Conservation (phyloP, 73 alveolate genomes). For the Tetrahymena malaccensis region DNA sequence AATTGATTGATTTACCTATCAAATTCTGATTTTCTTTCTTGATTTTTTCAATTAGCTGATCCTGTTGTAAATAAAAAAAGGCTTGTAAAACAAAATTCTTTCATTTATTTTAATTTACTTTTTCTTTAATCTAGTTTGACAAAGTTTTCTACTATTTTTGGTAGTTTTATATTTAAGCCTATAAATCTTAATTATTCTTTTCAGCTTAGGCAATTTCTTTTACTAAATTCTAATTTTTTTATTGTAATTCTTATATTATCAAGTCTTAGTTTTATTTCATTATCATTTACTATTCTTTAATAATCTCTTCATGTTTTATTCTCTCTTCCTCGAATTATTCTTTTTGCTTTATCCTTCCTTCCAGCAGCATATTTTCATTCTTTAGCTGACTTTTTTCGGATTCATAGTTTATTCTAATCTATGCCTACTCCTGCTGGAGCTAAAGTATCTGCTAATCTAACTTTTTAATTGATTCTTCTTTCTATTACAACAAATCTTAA, state of each 20-base stretch:
- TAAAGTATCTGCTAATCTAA: not conserved
- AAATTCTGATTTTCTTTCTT: not conserved
- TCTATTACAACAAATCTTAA: not conserved
- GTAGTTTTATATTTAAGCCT: not conserved
- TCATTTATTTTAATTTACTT: not conserved
- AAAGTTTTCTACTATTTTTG: not conserved
- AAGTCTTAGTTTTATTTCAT: not conserved
- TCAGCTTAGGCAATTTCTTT: not conserved
- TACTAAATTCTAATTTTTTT: not conserved
- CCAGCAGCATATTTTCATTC: not conserved
- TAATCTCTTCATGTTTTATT: not conserved
- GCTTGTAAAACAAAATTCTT: not conserved
- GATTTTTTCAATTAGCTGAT: not conserved
- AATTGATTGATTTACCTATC: not conserved
- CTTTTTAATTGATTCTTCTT: not conserved
- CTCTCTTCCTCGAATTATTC: not conserved
- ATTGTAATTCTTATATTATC: not conserved
- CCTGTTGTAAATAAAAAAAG: not conserved
- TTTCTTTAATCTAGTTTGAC: not conserved
- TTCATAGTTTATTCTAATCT: not conserved
- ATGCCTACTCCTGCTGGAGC: not conserved
- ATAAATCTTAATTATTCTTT: not conserved
- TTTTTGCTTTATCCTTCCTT: not conserved
- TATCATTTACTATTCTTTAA: not conserved
- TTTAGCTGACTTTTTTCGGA: not conserved